Percentiles rank a stretch among this genome's conserved stretches.
phyloP scores from a whole-genome alignment of 2,329 filamentous ascomycete species.

The Geosmithia putterillii region DNA sequence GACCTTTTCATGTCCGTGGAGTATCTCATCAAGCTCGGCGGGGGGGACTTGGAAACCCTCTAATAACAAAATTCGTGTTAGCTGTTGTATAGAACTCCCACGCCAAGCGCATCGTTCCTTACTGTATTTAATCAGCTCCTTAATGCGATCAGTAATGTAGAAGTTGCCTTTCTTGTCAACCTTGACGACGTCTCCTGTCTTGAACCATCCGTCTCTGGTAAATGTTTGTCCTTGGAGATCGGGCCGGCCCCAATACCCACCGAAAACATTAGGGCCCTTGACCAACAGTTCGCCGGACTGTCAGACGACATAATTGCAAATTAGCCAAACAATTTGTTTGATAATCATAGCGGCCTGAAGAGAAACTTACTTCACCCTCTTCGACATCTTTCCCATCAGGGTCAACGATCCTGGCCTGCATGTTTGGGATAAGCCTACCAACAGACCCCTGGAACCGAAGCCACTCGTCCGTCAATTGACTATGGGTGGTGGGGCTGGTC shows the following conservation, averaged over 20 bases:
- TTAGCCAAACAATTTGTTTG: neutral
- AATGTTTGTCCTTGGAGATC: conserved; percentile 60
- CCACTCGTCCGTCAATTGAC: conserved; percentile 67
- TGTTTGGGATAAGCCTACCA: conserved; percentile 65
- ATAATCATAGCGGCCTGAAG: neutral
- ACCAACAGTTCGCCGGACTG: conserved; percentile 59
- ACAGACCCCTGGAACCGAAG: conserved; percentile 63
- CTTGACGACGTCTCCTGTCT: conserved; percentile 77
- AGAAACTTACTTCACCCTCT: conserved; percentile 26
- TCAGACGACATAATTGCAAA: neutral
- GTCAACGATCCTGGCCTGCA: conserved; percentile 71
- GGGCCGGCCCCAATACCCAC: conserved; percentile 65
- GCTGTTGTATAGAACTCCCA: neutral
- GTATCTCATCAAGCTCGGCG: conserved; percentile 46
- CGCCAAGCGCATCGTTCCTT: conserved; percentile 8
- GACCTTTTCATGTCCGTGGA: conserved; percentile 29
- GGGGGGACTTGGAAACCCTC: conserved; percentile 60
- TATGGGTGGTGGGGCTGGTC: conserved; percentile 68
- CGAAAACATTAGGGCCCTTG: conserved; percentile 69
- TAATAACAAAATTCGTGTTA: conserved; percentile 6
- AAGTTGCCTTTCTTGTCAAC: conserved; percentile 69
- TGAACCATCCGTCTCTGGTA: conserved; percentile 73
- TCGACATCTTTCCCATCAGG: conserved; percentile 42
- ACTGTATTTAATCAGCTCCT: conserved; percentile 50
- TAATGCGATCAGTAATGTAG: conserved; percentile 79